Conservation (phyloP, 202 grass and related monocot genomes). For the Elaeis oleifera region DNA sequence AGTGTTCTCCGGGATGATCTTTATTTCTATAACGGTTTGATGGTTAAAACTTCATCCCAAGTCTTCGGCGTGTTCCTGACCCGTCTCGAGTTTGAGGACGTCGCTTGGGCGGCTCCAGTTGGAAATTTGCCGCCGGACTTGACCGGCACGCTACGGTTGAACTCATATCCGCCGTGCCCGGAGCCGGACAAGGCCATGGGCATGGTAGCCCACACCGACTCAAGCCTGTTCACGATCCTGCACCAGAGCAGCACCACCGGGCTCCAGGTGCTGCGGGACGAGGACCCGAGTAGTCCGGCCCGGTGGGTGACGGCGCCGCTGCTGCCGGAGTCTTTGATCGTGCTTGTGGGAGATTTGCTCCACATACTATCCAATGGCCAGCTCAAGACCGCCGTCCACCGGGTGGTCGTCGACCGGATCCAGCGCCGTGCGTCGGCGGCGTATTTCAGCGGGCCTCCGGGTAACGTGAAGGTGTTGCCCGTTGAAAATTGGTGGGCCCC, state of each 20-base stretch:
- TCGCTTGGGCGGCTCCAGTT: background rate
- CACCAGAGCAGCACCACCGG: conserved; percentile 40
- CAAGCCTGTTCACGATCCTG: conserved; percentile 68
- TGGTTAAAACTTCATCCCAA: too few species aligned
- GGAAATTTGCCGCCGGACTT: background rate
- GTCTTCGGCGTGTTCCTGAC: too few species aligned
- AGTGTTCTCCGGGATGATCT: too few species aligned
- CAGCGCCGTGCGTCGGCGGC: too few species aligned
- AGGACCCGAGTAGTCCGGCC: background rate
- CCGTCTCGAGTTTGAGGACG: background rate
- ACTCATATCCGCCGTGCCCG: conserved; percentile 57
- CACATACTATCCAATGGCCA: too few species aligned
- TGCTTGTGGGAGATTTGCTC: too few species aligned
- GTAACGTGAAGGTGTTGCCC: too few species aligned
- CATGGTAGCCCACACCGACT: conserved; percentile 75
- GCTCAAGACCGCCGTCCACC: too few species aligned
- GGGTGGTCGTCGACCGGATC: too few species aligned
- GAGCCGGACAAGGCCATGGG: conserved; percentile 64
- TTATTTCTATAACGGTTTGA: too few species aligned
- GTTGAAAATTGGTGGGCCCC: too few species aligned
- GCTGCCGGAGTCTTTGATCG: background rate
- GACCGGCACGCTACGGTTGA: conserved; percentile 1
- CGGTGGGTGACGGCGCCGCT: background rate
- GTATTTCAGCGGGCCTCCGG: too few species aligned
- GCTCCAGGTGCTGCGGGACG: background rate